Conservation (phyloP, 108 stramenopile genomes). For the Cyclotella sp. region DNA sequence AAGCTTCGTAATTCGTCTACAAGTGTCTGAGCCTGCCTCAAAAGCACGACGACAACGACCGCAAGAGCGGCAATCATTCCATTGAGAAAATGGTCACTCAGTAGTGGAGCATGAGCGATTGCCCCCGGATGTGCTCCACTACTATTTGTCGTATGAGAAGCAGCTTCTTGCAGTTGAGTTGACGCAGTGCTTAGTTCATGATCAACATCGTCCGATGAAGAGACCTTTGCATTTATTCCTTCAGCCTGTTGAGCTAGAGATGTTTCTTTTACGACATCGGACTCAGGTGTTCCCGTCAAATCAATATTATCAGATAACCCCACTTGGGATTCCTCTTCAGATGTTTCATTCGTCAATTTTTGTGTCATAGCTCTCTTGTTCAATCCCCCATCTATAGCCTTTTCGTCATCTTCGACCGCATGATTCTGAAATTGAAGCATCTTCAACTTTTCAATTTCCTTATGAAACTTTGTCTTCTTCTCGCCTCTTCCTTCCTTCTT, state of each 20-base stretch:
- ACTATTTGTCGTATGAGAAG: not conserved
- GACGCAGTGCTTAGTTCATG: not conserved
- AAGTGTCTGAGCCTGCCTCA: constrained; percentile 35
- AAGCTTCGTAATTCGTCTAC: constrained; percentile 37
- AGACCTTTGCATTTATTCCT: not conserved
- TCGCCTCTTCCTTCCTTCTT: constrained; percentile 23
- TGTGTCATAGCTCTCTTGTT: not conserved
- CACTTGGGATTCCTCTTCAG: not conserved
- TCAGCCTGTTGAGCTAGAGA: not conserved
- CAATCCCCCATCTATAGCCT: constrained; percentile 14
- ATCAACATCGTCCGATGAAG: not conserved
- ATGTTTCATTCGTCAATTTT: not conserved
- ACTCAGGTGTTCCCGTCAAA: constrained; percentile 6
- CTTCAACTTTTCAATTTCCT: constrained; percentile 84
- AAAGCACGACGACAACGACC: constrained; percentile 23
- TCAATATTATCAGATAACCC: not conserved
- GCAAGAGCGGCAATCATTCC: constrained; percentile 47
- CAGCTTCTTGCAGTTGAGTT: not conserved
- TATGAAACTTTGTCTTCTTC: constrained; percentile 55
- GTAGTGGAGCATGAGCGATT: constrained; percentile 5
- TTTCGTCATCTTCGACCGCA: constrained; percentile 33
- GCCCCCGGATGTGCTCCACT: not conserved
- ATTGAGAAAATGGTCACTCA: constrained; percentile 41
- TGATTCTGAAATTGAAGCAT: constrained; percentile 66
- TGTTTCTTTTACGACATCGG: not conserved